These are phyloP conservation scores for Mitragyna speciosa DNA, from an alignment of 257 asterid species.

Conservation along the genomic window DNA sequence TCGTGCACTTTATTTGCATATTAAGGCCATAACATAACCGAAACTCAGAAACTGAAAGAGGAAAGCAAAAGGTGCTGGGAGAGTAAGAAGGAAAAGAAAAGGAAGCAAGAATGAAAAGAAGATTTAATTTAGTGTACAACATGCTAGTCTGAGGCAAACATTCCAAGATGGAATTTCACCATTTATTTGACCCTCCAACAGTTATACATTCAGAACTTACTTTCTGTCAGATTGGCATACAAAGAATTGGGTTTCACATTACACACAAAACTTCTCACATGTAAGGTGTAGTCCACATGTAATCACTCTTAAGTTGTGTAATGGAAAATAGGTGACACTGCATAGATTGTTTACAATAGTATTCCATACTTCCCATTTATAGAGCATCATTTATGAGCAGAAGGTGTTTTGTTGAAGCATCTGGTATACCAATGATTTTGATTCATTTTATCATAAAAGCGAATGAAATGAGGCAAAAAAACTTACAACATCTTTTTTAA, in stretches of 20 bases:
- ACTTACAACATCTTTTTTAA: constrained; percentile 76
- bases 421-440: too few species aligned
- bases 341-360: background rate
- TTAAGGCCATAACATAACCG: background rate
- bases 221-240: background rate
- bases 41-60: background rate
- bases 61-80: background rate
- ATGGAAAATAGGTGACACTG: background rate
- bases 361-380: background rate
- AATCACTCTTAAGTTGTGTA: background rate
- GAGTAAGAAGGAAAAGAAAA: background rate
- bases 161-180: background rate
- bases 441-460: background rate
- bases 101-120: too few species aligned
- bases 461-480: constrained; percentile 10
- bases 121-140: background rate
- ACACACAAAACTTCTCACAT: background rate
- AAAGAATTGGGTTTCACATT: background rate
- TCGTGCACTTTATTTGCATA: background rate
- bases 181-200: background rate
- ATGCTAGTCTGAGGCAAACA: background rate
- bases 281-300: too few species aligned
- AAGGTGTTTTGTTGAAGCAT: background rate
- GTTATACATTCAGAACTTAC: background rate
- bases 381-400: background rate